phyloP scores from a whole-genome alignment of 2,329 filamentous ascomycete genomes.

The Phialocephala sp. region DNA sequence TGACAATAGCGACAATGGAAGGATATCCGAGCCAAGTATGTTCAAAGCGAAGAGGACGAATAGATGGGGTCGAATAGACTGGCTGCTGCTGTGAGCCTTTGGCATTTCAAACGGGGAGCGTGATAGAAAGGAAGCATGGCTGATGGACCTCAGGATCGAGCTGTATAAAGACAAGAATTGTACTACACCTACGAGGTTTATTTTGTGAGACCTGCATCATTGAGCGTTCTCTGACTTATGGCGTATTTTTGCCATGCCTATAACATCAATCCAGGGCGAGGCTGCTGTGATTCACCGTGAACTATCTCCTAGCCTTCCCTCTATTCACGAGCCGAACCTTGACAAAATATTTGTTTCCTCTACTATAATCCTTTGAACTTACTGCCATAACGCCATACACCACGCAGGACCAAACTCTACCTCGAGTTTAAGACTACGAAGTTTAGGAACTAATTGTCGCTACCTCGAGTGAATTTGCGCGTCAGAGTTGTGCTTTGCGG shows the following conservation, averaged over 20 bases:
- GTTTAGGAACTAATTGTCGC: neutral
- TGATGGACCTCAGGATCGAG: slow-evolving; percentile 25
- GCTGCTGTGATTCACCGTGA: neutral
- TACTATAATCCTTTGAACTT: slow-evolving; percentile 4
- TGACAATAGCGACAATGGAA: slow-evolving; percentile 94
- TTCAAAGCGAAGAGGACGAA: slow-evolving; percentile 67
- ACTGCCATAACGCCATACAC: neutral
- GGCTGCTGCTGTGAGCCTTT: neutral
- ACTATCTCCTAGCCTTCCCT: slow-evolving; percentile 26
- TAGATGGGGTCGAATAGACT: slow-evolving; percentile 26
- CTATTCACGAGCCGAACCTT: slow-evolving; percentile 11
- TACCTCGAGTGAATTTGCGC: neutral
- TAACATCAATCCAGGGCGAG: neutral
- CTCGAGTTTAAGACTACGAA: neutral
- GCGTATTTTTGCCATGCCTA: neutral
- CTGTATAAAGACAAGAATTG: slow-evolving; percentile 41
- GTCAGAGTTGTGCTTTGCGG: neutral
- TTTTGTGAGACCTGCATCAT: neutral
- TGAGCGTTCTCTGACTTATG: neutral
- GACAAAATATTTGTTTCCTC: slow-evolving; percentile 24
- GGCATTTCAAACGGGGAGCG: slow-evolving; percentile 3
- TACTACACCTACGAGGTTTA: slow-evolving; percentile 21
- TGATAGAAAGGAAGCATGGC: slow-evolving; percentile 17
- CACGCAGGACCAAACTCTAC: neutral
- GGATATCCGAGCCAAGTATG: slow-evolving; percentile 92